phyloP scores from a whole-genome alignment of 768 basidiomycete species.

The Leccinum barrowsii region DNA sequence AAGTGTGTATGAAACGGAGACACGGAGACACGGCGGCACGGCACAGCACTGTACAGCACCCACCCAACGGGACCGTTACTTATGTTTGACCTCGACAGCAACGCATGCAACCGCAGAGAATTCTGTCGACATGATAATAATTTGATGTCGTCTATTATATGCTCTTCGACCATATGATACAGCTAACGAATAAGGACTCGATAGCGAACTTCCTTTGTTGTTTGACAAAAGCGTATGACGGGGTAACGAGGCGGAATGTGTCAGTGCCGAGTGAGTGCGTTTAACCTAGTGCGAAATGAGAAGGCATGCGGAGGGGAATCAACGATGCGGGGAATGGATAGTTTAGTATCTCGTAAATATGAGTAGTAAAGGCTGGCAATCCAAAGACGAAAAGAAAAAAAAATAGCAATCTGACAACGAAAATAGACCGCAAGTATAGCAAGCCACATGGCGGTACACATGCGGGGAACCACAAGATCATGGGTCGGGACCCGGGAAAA shows the following conservation, averaged over 20 bases:
- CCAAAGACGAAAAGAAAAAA: neutral
- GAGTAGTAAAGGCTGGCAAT: constrained; percentile 9
- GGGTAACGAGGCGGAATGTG: neutral
- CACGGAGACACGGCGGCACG: neutral
- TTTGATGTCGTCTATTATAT: constrained; percentile 16
- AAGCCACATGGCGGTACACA: constrained; percentile 1
- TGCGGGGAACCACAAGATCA: neutral
- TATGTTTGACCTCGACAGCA: constrained; percentile 4
- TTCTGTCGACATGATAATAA: neutral
- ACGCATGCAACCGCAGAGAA: neutral
- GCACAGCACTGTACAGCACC: neutral
- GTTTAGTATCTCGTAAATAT: constrained; percentile 6
- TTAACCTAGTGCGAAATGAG: constrained; percentile 8
- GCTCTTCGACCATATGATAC: constrained; percentile 11
- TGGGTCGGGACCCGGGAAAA: neutral
- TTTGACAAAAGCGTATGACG: neutral
- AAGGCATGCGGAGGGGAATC: constrained; percentile 17
- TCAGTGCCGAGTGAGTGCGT: constrained; percentile 2
- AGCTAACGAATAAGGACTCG: constrained; percentile 5
- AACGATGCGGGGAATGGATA: constrained; percentile 14
- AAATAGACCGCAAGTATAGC: neutral
- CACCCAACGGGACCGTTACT: neutral
- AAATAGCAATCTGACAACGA: neutral
- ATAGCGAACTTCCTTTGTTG: constrained; percentile 5
- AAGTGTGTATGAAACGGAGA: constrained; percentile 3